Base-by-base conservation (phyloP, 768 basidiomycete species). In the Naematelia encephala region DNA sequence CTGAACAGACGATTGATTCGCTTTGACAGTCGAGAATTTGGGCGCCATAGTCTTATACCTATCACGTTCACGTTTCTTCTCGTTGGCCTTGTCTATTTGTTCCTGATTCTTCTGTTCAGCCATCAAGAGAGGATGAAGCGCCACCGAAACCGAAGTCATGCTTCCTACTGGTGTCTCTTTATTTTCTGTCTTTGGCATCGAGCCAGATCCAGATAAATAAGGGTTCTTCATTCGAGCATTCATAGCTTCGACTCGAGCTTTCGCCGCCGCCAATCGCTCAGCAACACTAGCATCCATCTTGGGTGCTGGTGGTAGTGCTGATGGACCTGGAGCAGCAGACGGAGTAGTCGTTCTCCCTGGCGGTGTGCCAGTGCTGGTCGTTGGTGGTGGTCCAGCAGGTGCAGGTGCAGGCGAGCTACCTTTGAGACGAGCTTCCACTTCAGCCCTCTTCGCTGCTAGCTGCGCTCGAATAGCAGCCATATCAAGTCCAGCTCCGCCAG, bases 11-110 rank as follows among this genome's bases (percentile, higher is more conserved):
- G 34, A 39, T 56, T 46, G 28, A 66, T 80, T 49, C 19, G 87
- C 90, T 81, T 88, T 91, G 77, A 94, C 92, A 2, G 91, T 90
- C 0, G 93, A 90, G 76, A 98, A 99, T 78, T 99, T 99, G 51
- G 96, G 96, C 63, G 93, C 92, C 93, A 99, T 97, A 16, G 94
- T 68, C 75, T 93, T 94, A 78, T 96, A 96, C 61, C 88, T 80
- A 76, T 96, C 90, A 77, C 93, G 91, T 50, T 70, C 66, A 13
- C 65, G 63, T 54, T 70, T 72, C 58, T 73, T 73, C 49, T 70
- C 66, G 28, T 73, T 69, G 57, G 70, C 64, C 30, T 63, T 56
- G n/a, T 65, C 58, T 19, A 48, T 47, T 49, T 66, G 59, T n/a
- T 43, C 58, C 46, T 52, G 45, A 39, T 16, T 27, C 26, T 28